Percentiles rank a stretch among this genome's conserved stretches.
phyloP scores from a whole-genome alignment of 2,329 filamentous ascomycete species.

The Magnaporthales sp. region DNA sequence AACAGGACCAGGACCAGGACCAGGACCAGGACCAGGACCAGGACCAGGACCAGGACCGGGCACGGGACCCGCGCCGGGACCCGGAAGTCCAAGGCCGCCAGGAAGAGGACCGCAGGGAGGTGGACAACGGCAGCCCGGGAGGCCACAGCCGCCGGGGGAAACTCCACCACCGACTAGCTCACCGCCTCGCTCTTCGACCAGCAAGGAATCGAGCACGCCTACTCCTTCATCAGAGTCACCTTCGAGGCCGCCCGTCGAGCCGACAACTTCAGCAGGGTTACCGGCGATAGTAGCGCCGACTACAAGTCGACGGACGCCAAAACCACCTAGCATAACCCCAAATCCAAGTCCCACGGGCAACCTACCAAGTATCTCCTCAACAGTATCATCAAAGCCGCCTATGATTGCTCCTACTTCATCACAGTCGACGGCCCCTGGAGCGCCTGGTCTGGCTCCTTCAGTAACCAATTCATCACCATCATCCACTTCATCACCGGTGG shows the following conservation, averaged over 20 bases:
- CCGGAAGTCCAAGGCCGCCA: background rate
- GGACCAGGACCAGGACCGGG: background rate
- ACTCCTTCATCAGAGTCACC: background rate
- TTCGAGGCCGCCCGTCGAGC: background rate
- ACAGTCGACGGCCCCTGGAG: constrained; percentile 1
- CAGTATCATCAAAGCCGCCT: background rate
- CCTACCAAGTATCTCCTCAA: background rate
- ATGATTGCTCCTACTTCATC: background rate
- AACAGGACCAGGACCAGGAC: background rate
- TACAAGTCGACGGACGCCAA: background rate
- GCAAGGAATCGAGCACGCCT: background rate
- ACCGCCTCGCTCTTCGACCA: background rate
- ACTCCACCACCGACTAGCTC: background rate
- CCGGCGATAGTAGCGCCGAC: background rate
- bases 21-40: background rate
- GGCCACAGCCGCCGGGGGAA: background rate
- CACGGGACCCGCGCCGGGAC: background rate
- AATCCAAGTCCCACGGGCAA: background rate
- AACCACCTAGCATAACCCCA: background rate
- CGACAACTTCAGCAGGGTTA: background rate
- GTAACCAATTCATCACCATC: background rate
- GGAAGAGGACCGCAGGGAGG: background rate
- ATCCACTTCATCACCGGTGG: background rate
- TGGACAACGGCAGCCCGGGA: background rate
- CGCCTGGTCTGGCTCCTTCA: background rate